Evolutionary conservation across 768 basidiomycete species (phyloP).

Genomic region (Lentinula guzmanii): DNA sequence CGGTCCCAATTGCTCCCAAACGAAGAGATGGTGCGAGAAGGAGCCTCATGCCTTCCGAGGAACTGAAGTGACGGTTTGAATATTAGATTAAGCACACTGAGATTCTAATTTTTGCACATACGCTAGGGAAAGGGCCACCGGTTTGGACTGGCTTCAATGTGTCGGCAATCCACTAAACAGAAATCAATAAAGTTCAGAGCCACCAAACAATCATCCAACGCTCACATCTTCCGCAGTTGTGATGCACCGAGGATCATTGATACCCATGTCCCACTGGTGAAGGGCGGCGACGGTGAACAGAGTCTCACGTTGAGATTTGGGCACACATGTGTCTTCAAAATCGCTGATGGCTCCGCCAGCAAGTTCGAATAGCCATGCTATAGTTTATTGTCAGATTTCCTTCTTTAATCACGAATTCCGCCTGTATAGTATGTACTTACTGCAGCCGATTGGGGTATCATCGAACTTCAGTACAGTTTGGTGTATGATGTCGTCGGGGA

Average conservation of each 20-base stretch:
- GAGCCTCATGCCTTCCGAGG: conserved; percentile 64
- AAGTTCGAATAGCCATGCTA: conserved; percentile 91
- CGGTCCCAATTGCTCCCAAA: conserved; percentile 74
- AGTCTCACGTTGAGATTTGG: conserved; percentile 73
- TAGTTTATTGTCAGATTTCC: not conserved
- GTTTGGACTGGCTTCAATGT: conserved; percentile 66
- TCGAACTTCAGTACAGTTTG: conserved; percentile 78
- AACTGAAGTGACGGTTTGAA: conserved; percentile 38
- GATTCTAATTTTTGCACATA: conserved; percentile 32
- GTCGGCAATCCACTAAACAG: conserved; percentile 66
- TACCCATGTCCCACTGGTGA: conserved; percentile 88
- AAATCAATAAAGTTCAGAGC: not conserved
- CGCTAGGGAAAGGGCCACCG: conserved; percentile 83
- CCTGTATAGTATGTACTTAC: conserved; percentile 42
- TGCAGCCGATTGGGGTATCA: conserved; percentile 85
- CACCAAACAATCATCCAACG: not conserved
- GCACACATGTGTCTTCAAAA: conserved; percentile 67
- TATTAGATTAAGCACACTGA: conserved; percentile 7
- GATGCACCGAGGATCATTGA: conserved; percentile 77
- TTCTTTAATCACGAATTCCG: not conserved
- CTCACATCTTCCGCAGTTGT: conserved; percentile 75
- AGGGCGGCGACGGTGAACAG: conserved; percentile 83
- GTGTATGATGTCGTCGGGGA: conserved; percentile 84
- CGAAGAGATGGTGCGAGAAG: conserved; percentile 55
- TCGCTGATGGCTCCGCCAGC: conserved; percentile 77